phyloP scores from a whole-genome alignment of 345 rosid species.

The Arabis alpina region DNA sequence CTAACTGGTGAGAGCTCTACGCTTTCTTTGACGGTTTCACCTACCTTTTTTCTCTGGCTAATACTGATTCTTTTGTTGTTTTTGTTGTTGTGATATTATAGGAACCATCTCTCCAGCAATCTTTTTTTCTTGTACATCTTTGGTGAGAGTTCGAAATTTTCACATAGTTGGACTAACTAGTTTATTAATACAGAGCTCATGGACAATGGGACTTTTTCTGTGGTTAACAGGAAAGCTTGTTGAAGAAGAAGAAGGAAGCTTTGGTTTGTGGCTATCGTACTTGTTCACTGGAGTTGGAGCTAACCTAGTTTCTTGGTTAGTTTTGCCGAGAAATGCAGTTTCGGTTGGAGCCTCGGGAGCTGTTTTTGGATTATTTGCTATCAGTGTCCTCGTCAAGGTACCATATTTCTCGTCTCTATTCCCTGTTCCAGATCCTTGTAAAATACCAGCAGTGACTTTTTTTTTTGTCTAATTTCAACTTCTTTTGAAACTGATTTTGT shows the following conservation, averaged over 20 bases:
- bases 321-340: conserved; percentile 86
- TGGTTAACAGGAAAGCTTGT: conserved; percentile 75
- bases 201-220: conserved; percentile 20
- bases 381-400: conserved; percentile 91
- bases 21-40: neutral
- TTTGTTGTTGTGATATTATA: conserved; percentile 34
- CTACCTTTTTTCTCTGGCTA: neutral
- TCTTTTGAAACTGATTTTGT: conserved; percentile 25
- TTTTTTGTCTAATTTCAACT: conserved; percentile 3
- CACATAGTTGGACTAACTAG: neutral
- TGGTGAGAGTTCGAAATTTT: conserved; percentile 60
- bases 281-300: conserved; percentile 88
- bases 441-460: neutral
- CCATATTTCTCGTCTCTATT: neutral
- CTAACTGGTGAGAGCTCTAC: conserved; percentile 73
- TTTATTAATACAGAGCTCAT: conserved; percentile 24
- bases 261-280: conserved; percentile 80
- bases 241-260: conserved; percentile 93
- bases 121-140: conserved; percentile 95
- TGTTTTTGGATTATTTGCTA: conserved; percentile 89
- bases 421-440: conserved; percentile 13
- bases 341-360: conserved; percentile 97
- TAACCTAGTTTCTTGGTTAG: conserved; percentile 89
- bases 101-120: conserved; percentile 98
- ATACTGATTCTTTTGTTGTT: conserved; percentile 16